Evolutionary conservation across 2,329 filamentous ascomycete genomes (phyloP), one percentile per base, ranked within the genome.

Genomic region (Cordyceps militaris): DNA sequence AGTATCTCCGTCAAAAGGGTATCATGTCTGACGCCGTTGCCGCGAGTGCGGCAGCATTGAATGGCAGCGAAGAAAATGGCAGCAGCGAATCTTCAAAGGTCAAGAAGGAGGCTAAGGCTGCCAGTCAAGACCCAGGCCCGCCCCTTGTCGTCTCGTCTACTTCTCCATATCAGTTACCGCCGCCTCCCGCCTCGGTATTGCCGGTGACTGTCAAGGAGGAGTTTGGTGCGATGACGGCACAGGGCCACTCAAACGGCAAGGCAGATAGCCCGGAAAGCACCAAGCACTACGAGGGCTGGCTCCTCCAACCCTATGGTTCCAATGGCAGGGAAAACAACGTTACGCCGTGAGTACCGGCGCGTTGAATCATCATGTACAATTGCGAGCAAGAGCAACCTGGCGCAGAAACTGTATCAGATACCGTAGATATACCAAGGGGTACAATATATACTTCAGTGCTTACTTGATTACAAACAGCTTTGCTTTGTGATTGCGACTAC

Each of bases 1-100:
- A 86, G 64, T 85, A 86, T 64, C 76, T 87, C 60, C 81, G 83
- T 62, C 76, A 84, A 46, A 83, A 79, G 67, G 81, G 81, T n/a
- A 67, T 80, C 51, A 74, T 83, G 69, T 48, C 56, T 23, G 69
- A 72, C 55, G 57, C 57, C 11, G 26, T 47, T 4, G 51, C 57
- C n/a, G 49, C 56, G 24, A 53, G 44, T 53, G 50, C 44, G 26
- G 43, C 36, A 23, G 57, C 43, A 5, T 32, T 40, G 13, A 24
- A 40, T 30, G 23, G 6, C 42, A 46, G 42, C 40, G 57, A 36
- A n/a, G 58, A 56, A 49, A 63, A 63, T 23, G 43, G 55, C 32
- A 58, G 46, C 24, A 62, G 61, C 23, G 59, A 66, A 24, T 57
- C 60, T 36, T 63, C 62, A 50, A 58, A 59, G 9, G 53, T 58